These are phyloP conservation scores for Septoria petroselini DNA, from an alignment of 2,329 filamentous ascomycete species.

Conservation along the genomic window DNA sequence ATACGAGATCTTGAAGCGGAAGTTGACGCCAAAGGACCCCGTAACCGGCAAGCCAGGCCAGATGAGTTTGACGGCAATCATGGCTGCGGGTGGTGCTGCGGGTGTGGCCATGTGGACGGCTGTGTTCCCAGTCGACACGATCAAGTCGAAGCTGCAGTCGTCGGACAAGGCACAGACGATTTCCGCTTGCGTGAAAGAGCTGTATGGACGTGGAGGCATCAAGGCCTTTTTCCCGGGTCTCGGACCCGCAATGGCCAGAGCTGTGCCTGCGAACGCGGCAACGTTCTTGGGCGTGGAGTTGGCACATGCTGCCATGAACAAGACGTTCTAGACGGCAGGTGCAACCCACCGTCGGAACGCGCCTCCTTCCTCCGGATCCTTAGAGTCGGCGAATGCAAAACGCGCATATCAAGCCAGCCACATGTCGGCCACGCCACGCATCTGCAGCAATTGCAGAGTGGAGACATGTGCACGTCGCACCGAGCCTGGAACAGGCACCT, in stretches of 20 bases:
- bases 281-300: conserved; percentile 87
- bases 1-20: conserved; percentile 92
- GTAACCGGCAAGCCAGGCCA: conserved; percentile 68
- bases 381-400: too few relatives aligned
- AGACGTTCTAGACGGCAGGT: conserved; percentile 54
- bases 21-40: conserved; percentile 77
- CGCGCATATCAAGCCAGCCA: too few relatives aligned
- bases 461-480: too few relatives aligned
- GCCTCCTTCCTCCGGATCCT: neutral
- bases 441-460: neutral
- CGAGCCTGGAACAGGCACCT: too few relatives aligned
- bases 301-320: conserved; percentile 78
- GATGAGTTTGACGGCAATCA: conserved; percentile 76
- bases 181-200: conserved; percentile 70
- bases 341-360: neutral
- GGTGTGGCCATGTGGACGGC: conserved; percentile 99
- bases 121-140: conserved; percentile 94
- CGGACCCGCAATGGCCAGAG: conserved; percentile 84
- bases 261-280: conserved; percentile 92
- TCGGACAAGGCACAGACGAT: conserved; percentile 82
- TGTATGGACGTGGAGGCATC: conserved; percentile 79
- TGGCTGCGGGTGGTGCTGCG: conserved; percentile 81
- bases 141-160: conserved; percentile 92
- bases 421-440: neutral
- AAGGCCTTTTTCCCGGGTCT: conserved; percentile 98